Conservation (phyloP, 768 basidiomycete species). For the Boletus rubroflammeus region DNA sequence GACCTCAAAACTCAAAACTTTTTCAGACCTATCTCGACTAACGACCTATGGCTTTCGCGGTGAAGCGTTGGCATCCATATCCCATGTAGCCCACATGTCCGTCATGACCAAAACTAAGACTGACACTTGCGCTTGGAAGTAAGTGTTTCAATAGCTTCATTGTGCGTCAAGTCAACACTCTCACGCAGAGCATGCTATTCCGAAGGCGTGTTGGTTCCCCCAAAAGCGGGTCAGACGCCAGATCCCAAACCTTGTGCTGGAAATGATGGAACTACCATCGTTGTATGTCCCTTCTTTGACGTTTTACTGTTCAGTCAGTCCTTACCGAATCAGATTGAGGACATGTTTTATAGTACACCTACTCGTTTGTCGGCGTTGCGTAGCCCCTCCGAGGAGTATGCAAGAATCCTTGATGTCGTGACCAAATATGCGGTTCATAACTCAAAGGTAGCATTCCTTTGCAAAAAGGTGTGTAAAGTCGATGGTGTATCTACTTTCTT, state of each 20-base stretch:
- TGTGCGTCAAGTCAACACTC: conserved; percentile 1
- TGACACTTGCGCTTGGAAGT: conserved; percentile 93
- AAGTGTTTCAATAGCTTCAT: conserved; percentile 30
- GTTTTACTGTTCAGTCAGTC: not conserved
- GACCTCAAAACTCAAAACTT: conserved; percentile 86
- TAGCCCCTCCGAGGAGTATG: conserved; percentile 86
- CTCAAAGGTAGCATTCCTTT: conserved; percentile 79
- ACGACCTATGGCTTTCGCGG: conserved; percentile 95
- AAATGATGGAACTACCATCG: conserved; percentile 90
- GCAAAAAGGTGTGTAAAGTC: conserved; percentile 71
- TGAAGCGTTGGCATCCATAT: conserved; percentile 94
- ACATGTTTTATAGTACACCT: conserved; percentile 92
- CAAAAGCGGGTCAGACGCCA: conserved; percentile 64
- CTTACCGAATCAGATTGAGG: conserved; percentile 69
- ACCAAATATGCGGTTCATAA: conserved; percentile 95
- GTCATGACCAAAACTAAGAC: conserved; percentile 87
- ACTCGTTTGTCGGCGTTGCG: conserved; percentile 82
- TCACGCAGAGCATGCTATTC: conserved; percentile 68
- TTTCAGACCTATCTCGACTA: conserved; percentile 80
- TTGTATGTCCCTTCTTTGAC: conserved; percentile 42
- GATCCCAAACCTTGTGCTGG: conserved; percentile 91
- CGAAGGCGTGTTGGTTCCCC: conserved; percentile 68
- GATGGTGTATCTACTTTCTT: not conserved
- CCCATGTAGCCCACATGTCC: conserved; percentile 85
- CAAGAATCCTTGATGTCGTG: conserved; percentile 85